Base-by-base conservation (phyloP, 768 basidiomycete genomes). In the Crepidotus variabilis region DNA sequence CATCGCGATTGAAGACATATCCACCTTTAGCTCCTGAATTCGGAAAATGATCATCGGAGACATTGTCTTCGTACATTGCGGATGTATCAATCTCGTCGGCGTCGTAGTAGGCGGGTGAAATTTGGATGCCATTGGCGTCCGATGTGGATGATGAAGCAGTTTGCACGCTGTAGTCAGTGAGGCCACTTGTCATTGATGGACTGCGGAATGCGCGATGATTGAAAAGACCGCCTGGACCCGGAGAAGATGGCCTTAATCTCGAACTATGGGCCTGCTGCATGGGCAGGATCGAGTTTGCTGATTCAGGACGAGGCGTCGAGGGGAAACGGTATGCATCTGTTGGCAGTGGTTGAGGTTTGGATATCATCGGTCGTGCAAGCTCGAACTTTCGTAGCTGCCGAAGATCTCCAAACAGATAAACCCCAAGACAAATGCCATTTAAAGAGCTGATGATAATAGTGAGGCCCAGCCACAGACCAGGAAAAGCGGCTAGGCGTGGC, bases 331-430 rank as follows among this genome's bases (percentile, higher is more conserved):
- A 34, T 50, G 57, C 47, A 69, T 28, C 66, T 60, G 66, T 59
- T 18, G 69, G 66, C 35, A 78, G 58, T 0, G 73, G 74, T 52
- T 71, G 67, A 22, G 79, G 76, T 52, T 76, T 76, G 0, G 86
- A 85, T 60, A 87, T 85, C 13, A 81, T 71, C 9, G 88, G 89
- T 20, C 88, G 77, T 2, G 82, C 68, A n/a, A 92, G 82, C 66
- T 91, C 90, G 63, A 90, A 90, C 60, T 83, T 86, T 61, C 86
- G 83, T 18, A 92, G 76, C 63, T 92, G 90, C 7, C 90, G 76
- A 18, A 91, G 74, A 69, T 92, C 90, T 7, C 90, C 90, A 62
- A 91, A 90, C 28, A 91, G 65, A 65, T 90, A 92, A 5, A 92
- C 81, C 65, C 88, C 88, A 54, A 91, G 66, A 65, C 90, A 92